These are phyloP conservation scores for Colletotrichum truncatum DNA, from an alignment of 2,329 filamentous ascomycete genomes.

Conservation along the genomic window DNA sequence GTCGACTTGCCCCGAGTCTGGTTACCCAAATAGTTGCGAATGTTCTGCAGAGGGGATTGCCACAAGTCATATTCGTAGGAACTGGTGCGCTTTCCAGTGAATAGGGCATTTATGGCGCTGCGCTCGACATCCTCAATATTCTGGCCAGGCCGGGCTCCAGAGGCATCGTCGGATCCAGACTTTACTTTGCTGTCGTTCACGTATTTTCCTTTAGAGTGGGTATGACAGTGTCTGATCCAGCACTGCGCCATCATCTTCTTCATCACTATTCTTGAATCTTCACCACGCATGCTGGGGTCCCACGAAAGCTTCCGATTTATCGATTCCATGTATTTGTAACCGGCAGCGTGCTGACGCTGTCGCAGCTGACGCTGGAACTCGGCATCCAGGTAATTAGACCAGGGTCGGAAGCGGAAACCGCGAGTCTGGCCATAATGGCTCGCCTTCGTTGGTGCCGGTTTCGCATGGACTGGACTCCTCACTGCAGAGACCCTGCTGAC, in stretches of 20 bases:
- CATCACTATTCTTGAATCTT: conserved; percentile 45
- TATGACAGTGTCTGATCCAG: conserved; percentile 42
- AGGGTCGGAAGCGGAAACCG: conserved; percentile 58
- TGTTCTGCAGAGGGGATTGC: conserved; percentile 42
- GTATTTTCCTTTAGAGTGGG: conserved; percentile 40
- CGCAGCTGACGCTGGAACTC: conserved; percentile 52
- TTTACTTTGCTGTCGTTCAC: conserved; percentile 45
- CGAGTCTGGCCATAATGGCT: conserved; percentile 51
- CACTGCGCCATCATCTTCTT: conserved; percentile 53
- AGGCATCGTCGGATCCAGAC: conserved; percentile 46
- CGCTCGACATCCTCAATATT: conserved; percentile 56
- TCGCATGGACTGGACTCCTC: conserved; percentile 8
- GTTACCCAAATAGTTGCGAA: conserved; percentile 42
- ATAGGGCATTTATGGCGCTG: conserved; percentile 53
- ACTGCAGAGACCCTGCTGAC: conserved; percentile 21
- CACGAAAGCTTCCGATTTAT: conserved; percentile 55
- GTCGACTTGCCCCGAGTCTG: conserved; percentile 14
- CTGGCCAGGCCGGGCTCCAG: conserved; percentile 47
- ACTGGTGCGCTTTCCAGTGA: conserved; percentile 42
- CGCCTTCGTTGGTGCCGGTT: conserved; percentile 15
- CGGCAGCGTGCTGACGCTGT: conserved; percentile 52
- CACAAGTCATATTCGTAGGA: conserved; percentile 37
- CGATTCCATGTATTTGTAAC: conserved; percentile 56
- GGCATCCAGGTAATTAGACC: conserved; percentile 53
- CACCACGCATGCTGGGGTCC: conserved; percentile 49